Evolutionary conservation across 257 asterid genomes (phyloP), one percentile per base, ranked within the genome.

Genomic region (Solanum dulcamara): DNA sequence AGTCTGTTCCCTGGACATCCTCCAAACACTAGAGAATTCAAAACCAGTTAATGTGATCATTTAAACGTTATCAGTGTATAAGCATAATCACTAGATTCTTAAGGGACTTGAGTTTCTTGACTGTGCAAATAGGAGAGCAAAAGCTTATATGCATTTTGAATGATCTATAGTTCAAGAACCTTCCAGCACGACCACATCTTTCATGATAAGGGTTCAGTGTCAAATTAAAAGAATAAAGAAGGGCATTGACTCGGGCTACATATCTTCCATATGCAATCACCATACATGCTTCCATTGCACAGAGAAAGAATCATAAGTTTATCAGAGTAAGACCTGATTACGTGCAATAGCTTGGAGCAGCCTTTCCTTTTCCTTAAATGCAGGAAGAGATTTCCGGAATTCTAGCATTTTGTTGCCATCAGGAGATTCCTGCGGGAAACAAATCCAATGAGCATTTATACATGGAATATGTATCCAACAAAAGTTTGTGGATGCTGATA

Each of bases 291-390:
- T 62, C 20, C 18, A 66, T 33, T 83, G 60, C 7, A 75, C 33
- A 75, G 81, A 85, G 44, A 13, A 85, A 59, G 84, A 28, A 83
- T 62, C 55, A 74, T 11, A 20, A 85, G 79, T 79, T 85, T 59
- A 22, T 84, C 46, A 20, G 37, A 85, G 87, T 77, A 38, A 28
- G 84, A 95, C 99, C 98, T 96, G 99, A 89, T 96, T 96, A 85
- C 90, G 89, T 3, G 98, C 99, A 88, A 96, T 96, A 84, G 98
- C 94, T 92, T 96, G 93, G 89, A 96, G 99, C 83, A 96, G 92
- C 90, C 93, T 92, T 88, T 95, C 98, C 90, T 96, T 96, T 92
- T 96, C 99, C 92, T 89, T 90, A 82, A 89, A 96, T 82, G 99
- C 90, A 57, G 99, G 99, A 80, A 96, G 97, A 88, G 99, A 94